Evolutionary conservation across 2,329 filamentous ascomycete genomes (phyloP), one percentile per base, ranked within the genome.

Genomic region (Pseudogymnoascus sp.): DNA sequence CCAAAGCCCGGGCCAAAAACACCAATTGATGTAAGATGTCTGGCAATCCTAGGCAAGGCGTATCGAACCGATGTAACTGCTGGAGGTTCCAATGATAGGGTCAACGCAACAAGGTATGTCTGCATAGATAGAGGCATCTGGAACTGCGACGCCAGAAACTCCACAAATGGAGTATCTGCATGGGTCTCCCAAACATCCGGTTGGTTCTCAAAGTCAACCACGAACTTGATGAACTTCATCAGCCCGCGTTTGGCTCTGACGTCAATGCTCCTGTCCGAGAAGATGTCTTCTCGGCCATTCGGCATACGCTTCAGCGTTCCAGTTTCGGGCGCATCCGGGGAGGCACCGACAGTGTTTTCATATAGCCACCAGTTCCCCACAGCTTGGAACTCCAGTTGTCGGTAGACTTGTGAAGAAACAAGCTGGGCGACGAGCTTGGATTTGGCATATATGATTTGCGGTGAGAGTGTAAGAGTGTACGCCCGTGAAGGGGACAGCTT

Each of bases 181-280:
- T 84, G 78, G 1, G 77, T 69, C 64, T 84, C 75, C 88, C 88
- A 91, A 2, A 79, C 68, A 60, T 81, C 81, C 59, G 69, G 73
- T 70, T 84, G 83, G 21, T 81, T 83, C 67, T 89, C 84, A 69
- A 87, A 88, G 68, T 91, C 84, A 64, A 86, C 79, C 61, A 96
- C 88, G 72, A 94, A 93, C 73, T 93, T 92, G 70, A 97, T 81
- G 70, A 97, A 95, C 74, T 95, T 96, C 88, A 97, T 96, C 70
- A 97, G 76, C 8, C 84, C 83, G 61, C 93, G 86, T 77, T 97
- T 97, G 5, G 91, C 86, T 66, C 89, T 88, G 67, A 89, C 82
- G 51, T 91, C 85, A 62, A 97, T 89, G 25, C 81, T 80, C 36
- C 84, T 84, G 72, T 91, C 88, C 58, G 87, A 84, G 74, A 97